phyloP scores from a whole-genome alignment of 2,329 filamentous ascomycete genomes.

The Fonsecaea multimorphosa region DNA sequence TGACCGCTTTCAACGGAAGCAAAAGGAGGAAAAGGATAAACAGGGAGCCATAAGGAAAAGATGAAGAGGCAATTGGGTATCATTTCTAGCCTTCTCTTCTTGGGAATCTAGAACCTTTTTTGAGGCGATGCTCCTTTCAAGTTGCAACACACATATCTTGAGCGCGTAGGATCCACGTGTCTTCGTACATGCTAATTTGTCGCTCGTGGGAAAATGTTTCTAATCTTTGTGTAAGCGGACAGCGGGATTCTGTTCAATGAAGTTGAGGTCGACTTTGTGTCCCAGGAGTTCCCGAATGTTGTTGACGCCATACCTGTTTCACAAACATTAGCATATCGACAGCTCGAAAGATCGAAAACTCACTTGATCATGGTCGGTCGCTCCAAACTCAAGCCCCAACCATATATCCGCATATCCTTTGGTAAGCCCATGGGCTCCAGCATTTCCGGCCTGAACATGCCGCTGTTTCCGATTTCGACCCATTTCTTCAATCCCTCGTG shows the following conservation, averaged over 20 bases:
- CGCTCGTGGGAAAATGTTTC: conserved; percentile 20
- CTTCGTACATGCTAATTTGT: conserved; percentile 9
- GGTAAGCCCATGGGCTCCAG: conserved; percentile 91
- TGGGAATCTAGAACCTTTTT: conserved; percentile 8
- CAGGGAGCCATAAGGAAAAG: background rate
- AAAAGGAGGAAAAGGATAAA: background rate
- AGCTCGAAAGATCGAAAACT: conserved; percentile 43
- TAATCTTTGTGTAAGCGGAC: conserved; percentile 87
- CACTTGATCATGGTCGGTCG: conserved; percentile 98
- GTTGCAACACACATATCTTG: background rate
- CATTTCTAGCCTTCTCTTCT: conserved; percentile 34
- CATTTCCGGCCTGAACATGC: conserved; percentile 99
- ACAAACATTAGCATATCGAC: conserved; percentile 12
- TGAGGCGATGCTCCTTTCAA: background rate
- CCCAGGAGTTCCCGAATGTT: conserved; percentile 93
- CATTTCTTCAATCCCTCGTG: conserved; percentile 88
- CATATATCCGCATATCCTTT: conserved; percentile 89
- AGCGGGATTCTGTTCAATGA: conserved; percentile 89
- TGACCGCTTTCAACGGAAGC: conserved; percentile 15
- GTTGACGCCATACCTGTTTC: conserved; percentile 69
- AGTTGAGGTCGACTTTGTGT: conserved; percentile 92
- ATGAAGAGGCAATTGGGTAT: conserved; percentile 29
- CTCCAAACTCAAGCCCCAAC: conserved; percentile 90
- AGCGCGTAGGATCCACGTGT: conserved; percentile 1
- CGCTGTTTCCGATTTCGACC: conserved; percentile 96